Evolutionary conservation across 2,329 filamentous ascomycete species (phyloP).

Genomic region (Scedosporium boydii): DNA sequence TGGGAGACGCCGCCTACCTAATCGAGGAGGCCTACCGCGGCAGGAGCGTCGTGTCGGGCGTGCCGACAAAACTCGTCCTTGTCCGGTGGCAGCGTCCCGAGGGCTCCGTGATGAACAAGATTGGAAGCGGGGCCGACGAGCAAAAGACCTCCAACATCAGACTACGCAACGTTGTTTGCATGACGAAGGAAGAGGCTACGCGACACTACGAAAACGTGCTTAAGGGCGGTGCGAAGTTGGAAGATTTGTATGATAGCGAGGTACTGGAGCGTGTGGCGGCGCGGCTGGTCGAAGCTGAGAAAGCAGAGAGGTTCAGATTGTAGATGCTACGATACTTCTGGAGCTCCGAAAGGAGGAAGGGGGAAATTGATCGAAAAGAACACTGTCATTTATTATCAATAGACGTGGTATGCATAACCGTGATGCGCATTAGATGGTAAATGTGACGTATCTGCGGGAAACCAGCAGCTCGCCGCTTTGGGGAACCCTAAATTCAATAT

Average conservation of each 20-base stretch:
- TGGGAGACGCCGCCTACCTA: slow-evolving; percentile 76
- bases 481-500: not conserved
- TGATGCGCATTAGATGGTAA: not conserved
- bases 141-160: slow-evolving; percentile 68
- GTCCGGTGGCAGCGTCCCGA: slow-evolving; percentile 67
- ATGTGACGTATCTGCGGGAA: not conserved
- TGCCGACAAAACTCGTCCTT: slow-evolving; percentile 71
- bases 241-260: slow-evolving; percentile 64
- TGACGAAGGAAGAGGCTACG: slow-evolving; percentile 85
- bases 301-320: slow-evolving; percentile 45
- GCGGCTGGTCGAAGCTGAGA: slow-evolving; percentile 57
- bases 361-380: not conserved
- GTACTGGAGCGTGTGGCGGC: slow-evolving; percentile 59
- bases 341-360: not conserved
- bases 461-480: not conserved
- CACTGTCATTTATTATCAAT: not conserved
- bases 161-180: slow-evolving; percentile 68
- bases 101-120: slow-evolving; percentile 43
- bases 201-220: slow-evolving; percentile 75
- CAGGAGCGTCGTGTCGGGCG: slow-evolving; percentile 71
- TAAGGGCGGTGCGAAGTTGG: slow-evolving; percentile 53
- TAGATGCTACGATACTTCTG: not conserved
- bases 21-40: slow-evolving; percentile 83
- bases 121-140: slow-evolving; percentile 57
- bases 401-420: not conserved